Conservation (phyloP, 2,329 filamentous ascomycete genomes). For the Malbranchea cinnamomea region DNA sequence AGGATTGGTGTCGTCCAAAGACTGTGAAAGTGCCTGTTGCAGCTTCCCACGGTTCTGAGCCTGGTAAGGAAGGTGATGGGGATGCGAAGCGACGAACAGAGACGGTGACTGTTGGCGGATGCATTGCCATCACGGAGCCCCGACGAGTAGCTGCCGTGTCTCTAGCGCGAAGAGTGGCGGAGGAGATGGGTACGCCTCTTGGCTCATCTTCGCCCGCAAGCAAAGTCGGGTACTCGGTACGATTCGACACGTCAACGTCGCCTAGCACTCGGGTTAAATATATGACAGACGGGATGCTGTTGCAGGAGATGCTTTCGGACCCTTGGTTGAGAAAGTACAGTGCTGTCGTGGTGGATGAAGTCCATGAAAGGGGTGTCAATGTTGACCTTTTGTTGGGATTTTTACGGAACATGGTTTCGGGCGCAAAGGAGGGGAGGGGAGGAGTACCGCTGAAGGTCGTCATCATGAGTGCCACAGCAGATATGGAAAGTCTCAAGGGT, state of each 20-base stretch:
- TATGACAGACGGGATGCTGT: constrained; percentile 86
- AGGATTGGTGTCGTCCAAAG: constrained; percentile 60
- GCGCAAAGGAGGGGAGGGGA: constrained; percentile 45
- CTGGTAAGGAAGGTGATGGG: constrained; percentile 8
- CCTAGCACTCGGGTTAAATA: constrained; percentile 79
- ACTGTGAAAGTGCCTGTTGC: constrained; percentile 34
- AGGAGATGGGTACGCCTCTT: constrained; percentile 58
- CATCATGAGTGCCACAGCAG: constrained; percentile 93
- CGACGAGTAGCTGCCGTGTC: constrained; percentile 87
- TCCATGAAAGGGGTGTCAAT: constrained; percentile 89
- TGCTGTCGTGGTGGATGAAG: constrained; percentile 84
- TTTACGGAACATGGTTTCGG: constrained; percentile 57
- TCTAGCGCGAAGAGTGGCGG: constrained; percentile 71
- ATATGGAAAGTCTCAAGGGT: constrained; percentile 59
- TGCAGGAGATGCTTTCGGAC: constrained; percentile 85
- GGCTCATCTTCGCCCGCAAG: constrained; percentile 43
- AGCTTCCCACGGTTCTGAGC: constrained; percentile 3
- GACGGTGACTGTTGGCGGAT: constrained; percentile 51
- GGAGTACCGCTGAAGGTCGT: constrained; percentile 72
- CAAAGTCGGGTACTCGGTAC: constrained; percentile 80
- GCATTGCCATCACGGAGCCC: constrained; percentile 88
- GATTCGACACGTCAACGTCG: constrained; percentile 81
- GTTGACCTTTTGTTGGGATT: constrained; percentile 87
- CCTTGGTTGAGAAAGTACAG: constrained; percentile 73
- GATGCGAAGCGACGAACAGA: constrained; percentile 27